Percentiles rank a stretch among this genome's conserved stretches.
Conservation (phyloP, 1,139 yeast genomes). For the Protomyces pachydermus region DNA sequence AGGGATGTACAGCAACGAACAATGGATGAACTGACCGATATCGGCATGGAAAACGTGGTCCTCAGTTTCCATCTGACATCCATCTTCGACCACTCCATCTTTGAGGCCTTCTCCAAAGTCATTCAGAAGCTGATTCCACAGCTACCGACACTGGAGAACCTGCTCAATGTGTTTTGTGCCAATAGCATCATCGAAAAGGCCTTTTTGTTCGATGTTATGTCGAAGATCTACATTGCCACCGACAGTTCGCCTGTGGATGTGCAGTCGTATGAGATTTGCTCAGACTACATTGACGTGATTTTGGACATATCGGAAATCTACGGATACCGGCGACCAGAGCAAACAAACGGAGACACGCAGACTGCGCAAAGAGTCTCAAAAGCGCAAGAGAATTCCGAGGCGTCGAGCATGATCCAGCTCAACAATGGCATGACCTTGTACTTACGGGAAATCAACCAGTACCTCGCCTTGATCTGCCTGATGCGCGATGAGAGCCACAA, state of each 20-base stretch:
- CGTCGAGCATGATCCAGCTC: slow-evolving; percentile 39
- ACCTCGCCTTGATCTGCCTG: slow-evolving; percentile 83
- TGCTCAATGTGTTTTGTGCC: slow-evolving; percentile 73
- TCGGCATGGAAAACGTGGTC: slow-evolving; percentile 86
- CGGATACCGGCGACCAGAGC: slow-evolving; percentile 33
- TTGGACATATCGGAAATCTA: slow-evolving; percentile 63
- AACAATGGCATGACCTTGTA: slow-evolving; percentile 80
- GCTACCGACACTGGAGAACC: slow-evolving; percentile 77
- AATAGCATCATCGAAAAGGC: slow-evolving; percentile 90
- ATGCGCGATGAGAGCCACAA: slow-evolving; percentile 54
- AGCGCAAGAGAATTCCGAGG: slow-evolving; percentile 31
- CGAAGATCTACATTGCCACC: slow-evolving; percentile 94
- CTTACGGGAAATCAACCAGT: slow-evolving; percentile 85
- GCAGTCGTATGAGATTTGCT: slow-evolving; percentile 92
- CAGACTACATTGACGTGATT: slow-evolving; percentile 92
- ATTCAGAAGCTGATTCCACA: slow-evolving; percentile 88
- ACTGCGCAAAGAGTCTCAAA: background rate
- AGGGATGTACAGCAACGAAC: slow-evolving; percentile 94
- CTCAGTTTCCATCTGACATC: slow-evolving; percentile 87
- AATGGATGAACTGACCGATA: slow-evolving; percentile 83
- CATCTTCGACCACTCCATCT: slow-evolving; percentile 90
- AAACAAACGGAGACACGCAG: slow-evolving; percentile 11
- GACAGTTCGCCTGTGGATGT: slow-evolving; percentile 94
- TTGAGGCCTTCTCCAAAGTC: slow-evolving; percentile 90
- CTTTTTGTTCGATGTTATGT: slow-evolving; percentile 81